These are phyloP conservation scores for Gaertneriomyces sp. DNA, from an alignment of 192 early-diverging fungal genomes.

Conservation along the genomic window DNA sequence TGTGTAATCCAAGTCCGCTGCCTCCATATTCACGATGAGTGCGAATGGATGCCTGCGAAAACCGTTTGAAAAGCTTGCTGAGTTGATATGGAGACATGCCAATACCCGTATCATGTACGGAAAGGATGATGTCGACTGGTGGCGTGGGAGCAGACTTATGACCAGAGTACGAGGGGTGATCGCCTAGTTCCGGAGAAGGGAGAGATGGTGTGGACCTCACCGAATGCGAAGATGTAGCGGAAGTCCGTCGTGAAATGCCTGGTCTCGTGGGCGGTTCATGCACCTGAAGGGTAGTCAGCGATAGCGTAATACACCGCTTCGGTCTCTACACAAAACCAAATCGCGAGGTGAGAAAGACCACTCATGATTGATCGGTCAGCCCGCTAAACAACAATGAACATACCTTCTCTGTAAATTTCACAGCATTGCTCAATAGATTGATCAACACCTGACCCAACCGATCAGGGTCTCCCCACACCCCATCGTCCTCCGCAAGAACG, in stretches of 20 bases:
- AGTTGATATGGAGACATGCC: slow-evolving; percentile 34
- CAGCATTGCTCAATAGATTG: slow-evolving; percentile 2
- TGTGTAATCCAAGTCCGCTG: slow-evolving; percentile 44
- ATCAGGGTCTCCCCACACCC: not conserved
- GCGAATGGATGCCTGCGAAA: slow-evolving; percentile 28
- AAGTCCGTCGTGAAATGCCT: too few species aligned
- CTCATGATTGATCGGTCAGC: too few species aligned
- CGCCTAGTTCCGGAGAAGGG: too few species aligned
- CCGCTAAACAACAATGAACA: too few species aligned
- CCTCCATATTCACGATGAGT: slow-evolving; percentile 48
- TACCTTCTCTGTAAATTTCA: not conserved
- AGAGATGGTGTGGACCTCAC: too few species aligned
- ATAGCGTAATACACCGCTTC: too few species aligned
- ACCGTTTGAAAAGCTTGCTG: slow-evolving; percentile 30
- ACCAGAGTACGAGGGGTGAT: not conserved
- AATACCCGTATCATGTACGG: slow-evolving; percentile 33
- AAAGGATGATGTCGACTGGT: slow-evolving; percentile 19
- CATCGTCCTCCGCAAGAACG: not conserved
- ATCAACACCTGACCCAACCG: not conserved
- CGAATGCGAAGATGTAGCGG: too few species aligned
- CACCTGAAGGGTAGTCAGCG: too few species aligned
- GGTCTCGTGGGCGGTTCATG: too few species aligned
- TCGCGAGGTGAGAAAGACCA: too few species aligned
- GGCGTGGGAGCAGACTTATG: not conserved
- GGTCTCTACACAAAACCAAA: too few species aligned